Evolutionary conservation across 192 early-diverging fungal genomes (phyloP).

Genomic region (Umbelopsis sp.): DNA sequence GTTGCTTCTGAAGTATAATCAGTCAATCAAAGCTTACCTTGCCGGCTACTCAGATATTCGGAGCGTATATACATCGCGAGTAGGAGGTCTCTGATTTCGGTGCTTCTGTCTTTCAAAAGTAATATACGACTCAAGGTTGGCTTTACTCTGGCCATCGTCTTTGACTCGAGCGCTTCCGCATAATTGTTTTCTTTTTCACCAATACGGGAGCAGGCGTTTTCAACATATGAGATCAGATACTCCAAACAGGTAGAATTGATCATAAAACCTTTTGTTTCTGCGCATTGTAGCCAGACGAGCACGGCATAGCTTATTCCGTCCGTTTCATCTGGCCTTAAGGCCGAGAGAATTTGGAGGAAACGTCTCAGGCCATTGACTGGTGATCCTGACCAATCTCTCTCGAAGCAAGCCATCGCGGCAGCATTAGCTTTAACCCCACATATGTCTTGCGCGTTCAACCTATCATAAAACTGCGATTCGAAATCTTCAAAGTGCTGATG

Average conservation of each 20-base stretch:
- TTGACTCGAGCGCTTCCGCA: too few species aligned
- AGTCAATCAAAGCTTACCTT: neutral
- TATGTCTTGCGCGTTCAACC: neutral
- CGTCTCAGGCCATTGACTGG: constrained; percentile 2
- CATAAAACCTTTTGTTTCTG: constrained; percentile 14
- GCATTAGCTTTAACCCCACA: neutral
- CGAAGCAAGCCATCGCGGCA: constrained; percentile 7
- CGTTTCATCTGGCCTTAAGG: neutral
- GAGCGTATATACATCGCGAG: constrained; percentile 3
- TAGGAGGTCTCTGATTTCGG: neutral
- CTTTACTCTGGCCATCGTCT: neutral
- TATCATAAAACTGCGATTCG: neutral
- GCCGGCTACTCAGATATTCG: neutral
- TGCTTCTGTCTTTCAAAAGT: neutral
- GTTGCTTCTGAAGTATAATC: neutral
- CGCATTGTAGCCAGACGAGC: constrained; percentile 12
- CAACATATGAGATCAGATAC: neutral
- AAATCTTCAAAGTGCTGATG: neutral
- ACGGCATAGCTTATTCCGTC: neutral
- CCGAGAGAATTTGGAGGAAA: neutral
- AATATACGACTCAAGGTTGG: neutral
- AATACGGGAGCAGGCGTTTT: neutral
- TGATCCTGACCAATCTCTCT: constrained; percentile 17
- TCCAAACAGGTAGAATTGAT: neutral
- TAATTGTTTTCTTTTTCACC: neutral